Evolutionary conservation across 805 yeast genomes (phyloP).

Genomic region (Candida manassasensis): DNA sequence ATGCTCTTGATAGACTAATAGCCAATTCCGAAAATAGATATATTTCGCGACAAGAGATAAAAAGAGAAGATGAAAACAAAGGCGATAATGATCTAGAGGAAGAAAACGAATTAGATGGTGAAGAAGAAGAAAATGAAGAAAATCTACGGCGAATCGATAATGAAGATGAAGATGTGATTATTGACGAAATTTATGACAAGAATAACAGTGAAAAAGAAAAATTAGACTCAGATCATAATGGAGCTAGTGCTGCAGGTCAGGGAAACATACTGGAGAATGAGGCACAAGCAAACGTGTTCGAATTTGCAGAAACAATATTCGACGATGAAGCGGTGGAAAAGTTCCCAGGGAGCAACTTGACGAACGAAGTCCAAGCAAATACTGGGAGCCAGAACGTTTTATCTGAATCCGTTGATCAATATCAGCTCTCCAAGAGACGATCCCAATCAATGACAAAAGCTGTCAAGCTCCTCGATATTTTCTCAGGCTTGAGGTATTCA

Average conservation of each 20-base stretch:
- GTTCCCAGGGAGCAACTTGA: no score
- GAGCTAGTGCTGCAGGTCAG: background rate
- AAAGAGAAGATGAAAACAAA: constrained; percentile 7
- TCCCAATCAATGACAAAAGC: no score
- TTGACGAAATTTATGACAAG: constrained; percentile 5
- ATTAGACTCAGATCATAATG: background rate
- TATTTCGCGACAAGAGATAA: no score
- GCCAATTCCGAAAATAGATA: no score
- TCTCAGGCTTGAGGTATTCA: background rate
- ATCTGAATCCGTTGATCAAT: no score
- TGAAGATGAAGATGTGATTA: constrained; percentile 6
- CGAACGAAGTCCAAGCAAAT: no score
- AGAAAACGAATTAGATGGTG: constrained; percentile 7
- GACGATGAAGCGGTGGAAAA: no score
- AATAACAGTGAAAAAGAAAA: constrained; percentile 1
- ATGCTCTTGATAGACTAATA: no score
- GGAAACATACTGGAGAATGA: background rate
- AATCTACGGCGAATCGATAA: background rate
- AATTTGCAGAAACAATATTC: no score
- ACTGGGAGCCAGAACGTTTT: no score
- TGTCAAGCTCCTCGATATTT: background rate
- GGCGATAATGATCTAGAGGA: constrained; percentile 20
- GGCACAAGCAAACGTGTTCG: no score
- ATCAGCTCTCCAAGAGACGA: no score
- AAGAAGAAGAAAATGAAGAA: constrained; percentile 5